A percentile compares a stretch with the other conserved stretches of the same genome.
phyloP scores from a whole-genome alignment of 176 grass and related monocot genomes.

The Oryza longistaminata region DNA sequence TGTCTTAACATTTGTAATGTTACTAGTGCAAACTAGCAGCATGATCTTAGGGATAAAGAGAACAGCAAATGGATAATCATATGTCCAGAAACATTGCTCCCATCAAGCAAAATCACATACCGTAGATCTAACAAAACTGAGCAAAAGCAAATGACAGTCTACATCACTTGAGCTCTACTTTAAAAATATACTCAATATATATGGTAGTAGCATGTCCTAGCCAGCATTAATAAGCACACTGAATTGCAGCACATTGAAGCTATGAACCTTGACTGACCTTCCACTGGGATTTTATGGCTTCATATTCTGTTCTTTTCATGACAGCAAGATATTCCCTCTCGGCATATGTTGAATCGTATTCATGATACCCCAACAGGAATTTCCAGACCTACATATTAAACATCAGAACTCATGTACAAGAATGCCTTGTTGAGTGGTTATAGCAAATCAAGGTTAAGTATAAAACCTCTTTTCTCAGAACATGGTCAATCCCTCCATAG shows the following conservation, averaged over 20 bases:
- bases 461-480: slow-evolving; percentile 89
- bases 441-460: slow-evolving; percentile 16
- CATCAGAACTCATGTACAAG: slow-evolving; percentile 32
- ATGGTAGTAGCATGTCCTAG: neutral
- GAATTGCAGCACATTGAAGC: slow-evolving; percentile 14
- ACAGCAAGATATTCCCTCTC: slow-evolving; percentile 83
- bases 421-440: slow-evolving; percentile 29
- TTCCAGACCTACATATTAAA: slow-evolving; percentile 81
- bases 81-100: neutral
- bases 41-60: neutral
- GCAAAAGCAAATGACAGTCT: neutral
- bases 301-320: slow-evolving; percentile 80
- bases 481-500: slow-evolving; percentile 88
- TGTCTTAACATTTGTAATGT: neutral
- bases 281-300: slow-evolving; percentile 93
- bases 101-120: neutral
- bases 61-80: neutral
- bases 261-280: slow-evolving; percentile 59
- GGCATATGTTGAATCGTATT: slow-evolving; percentile 97
- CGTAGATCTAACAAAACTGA: slow-evolving; percentile 12
- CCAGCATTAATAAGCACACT: neutral
- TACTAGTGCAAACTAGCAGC: neutral
- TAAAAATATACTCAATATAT: neutral
- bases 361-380: slow-evolving; percentile 87
- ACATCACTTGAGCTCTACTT: slow-evolving; percentile 1